Percentiles rank a stretch among this genome's conserved stretches.
Conservation (phyloP, 1,139 yeast species). For the Saccharomycopsis phalli region DNA sequence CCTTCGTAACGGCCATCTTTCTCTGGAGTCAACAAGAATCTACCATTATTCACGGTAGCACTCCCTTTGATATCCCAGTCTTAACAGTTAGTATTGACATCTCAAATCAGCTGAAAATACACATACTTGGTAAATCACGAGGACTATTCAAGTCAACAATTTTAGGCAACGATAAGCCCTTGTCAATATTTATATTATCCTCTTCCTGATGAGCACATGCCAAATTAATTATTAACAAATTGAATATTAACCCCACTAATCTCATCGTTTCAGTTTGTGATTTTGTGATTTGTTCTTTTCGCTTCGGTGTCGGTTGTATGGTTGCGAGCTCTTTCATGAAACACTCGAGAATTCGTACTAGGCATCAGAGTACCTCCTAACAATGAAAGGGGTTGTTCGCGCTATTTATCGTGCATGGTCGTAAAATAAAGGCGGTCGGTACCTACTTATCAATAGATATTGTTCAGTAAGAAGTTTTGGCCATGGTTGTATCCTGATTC, state of each 20-base stretch:
- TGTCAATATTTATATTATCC: slow-evolving; percentile 5
- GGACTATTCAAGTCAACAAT: slow-evolving; percentile 11
- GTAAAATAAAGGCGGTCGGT: no score
- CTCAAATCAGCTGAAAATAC: background rate
- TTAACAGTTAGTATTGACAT: background rate
- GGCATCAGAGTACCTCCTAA: no score
- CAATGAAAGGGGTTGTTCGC: no score
- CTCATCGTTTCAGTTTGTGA: background rate
- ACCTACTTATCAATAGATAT: no score
- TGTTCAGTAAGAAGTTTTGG: no score
- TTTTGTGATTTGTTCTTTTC: background rate
- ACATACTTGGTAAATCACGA: slow-evolving; percentile 12
- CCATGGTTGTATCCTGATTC: no score
- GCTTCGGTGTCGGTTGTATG: no score
- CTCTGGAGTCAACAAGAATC: slow-evolving; percentile 38
- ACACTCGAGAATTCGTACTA: no score
- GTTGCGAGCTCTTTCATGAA: no score
- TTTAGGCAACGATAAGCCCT: slow-evolving; percentile 16
- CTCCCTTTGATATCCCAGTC: slow-evolving; percentile 31
- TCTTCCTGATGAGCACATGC: slow-evolving; percentile 10
- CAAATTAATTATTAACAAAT: background rate
- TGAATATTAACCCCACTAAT: background rate
- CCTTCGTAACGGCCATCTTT: slow-evolving; percentile 31
- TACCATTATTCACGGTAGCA: slow-evolving; percentile 32
- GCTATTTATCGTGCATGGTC: no score